Evolutionary conservation across 768 basidiomycete genomes (phyloP).

Genomic region (Trametes elegans): DNA sequence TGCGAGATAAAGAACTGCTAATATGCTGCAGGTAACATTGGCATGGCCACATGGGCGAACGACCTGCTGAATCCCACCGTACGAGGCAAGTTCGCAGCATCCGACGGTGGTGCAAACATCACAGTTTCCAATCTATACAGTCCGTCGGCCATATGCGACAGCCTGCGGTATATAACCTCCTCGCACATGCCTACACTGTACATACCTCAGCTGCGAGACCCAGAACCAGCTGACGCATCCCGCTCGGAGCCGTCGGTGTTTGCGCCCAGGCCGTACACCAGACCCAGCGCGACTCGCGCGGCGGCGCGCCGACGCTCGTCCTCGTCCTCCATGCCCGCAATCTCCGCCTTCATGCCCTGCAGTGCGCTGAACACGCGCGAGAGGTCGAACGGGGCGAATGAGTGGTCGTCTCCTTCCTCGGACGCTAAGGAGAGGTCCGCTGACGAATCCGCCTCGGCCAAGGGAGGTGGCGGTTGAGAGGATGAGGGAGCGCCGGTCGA

Average conservation of each 20-base stretch:
- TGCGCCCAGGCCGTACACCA: conserved; percentile 60
- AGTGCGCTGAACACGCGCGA: conserved; percentile 56
- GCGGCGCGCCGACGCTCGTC: conserved; percentile 65
- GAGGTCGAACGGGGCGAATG: conserved; percentile 53
- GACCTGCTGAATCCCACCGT: too few species aligned
- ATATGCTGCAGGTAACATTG: too few species aligned
- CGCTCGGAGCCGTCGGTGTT: conserved; percentile 25
- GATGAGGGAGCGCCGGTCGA: not conserved
- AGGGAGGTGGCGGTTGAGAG: not conserved
- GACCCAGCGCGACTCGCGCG: conserved; percentile 66
- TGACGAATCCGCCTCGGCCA: conserved; percentile 1
- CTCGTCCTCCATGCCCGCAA: conserved; percentile 61
- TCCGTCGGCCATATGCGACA: not conserved
- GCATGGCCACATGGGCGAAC: too few species aligned
- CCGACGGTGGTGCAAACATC: too few species aligned
- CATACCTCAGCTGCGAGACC: not conserved
- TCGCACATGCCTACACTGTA: not conserved
- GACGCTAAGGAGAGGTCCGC: conserved; percentile 16
- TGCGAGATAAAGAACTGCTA: too few species aligned
- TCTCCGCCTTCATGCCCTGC: conserved; percentile 73
- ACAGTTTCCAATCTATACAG: not conserved
- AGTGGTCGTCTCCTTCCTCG: conserved; percentile 21
- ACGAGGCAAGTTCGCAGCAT: too few species aligned
- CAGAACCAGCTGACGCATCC: not conserved
- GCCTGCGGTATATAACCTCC: not conserved